Base-by-base conservation (phyloP, 345 rosid species). In the Eucalyptus guilfoylei region DNA sequence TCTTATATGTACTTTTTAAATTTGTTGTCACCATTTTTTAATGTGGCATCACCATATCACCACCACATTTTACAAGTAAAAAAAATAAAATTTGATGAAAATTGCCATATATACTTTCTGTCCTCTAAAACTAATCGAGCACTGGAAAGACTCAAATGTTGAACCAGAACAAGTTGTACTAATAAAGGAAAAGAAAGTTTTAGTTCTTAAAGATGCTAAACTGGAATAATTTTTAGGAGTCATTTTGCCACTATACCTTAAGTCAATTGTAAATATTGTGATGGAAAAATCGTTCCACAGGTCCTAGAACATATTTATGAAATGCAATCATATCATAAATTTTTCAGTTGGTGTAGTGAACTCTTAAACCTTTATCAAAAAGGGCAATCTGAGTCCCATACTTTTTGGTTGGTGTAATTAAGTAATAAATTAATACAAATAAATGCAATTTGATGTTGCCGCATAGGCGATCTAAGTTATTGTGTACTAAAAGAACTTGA, bases 261-360 rank as follows among this genome's bases (percentile, higher is more conserved):
- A 67, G 9, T 67, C 40, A 67, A n/a, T 15, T 14, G 3, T 67
- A 67, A 32, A 32, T 2, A 49, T 67, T 15, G 40, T 4, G 3
- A 32, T 3, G 0, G 19, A 9, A 67, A 32, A 67, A 15, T 67
- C 1, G 0, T 3, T n/a, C 40, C 40, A 67, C 4, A 0, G 1
- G 11, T 67, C 40, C 40, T 67, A 67, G 32, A 32, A 67, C 0
- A 1, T 67, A 15, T 32, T n/a, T 67, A 67, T 32, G 40, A 64
- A n/a, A 64, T 64, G 23, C 80, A 67, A 67, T 15, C 11, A 5
- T 15, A 5, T 67, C 11, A 67, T 7, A 58, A 58, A 23, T 4
- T 24, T 55, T 21, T 64, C 5, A n/a, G 9, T n/a, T 67, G 19
- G 76, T 67, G 40, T 0, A 60, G 30, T 64, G 2, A 64, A 64